phyloP scores from a whole-genome alignment of 2,329 filamentous ascomycete species.

The Rachicladosporium sp. region DNA sequence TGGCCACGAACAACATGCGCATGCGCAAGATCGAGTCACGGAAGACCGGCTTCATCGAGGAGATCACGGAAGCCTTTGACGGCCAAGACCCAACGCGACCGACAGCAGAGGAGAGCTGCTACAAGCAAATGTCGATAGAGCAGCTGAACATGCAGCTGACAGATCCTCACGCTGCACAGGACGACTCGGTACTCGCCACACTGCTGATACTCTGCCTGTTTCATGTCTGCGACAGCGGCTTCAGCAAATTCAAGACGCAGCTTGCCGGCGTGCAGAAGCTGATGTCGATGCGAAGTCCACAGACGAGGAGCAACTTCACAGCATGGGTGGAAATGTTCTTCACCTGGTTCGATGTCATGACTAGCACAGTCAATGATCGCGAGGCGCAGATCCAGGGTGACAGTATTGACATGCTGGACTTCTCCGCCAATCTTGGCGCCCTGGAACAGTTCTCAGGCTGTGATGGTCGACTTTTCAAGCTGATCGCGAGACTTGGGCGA shows the following conservation, averaged over 20 bases:
- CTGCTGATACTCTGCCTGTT: slow-evolving; percentile 82
- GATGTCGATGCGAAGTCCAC: slow-evolving; percentile 58
- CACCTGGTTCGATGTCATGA: slow-evolving; percentile 89
- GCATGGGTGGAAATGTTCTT: slow-evolving; percentile 90
- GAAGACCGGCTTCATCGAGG: slow-evolving; percentile 21
- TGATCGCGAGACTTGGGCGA: slow-evolving; percentile 70
- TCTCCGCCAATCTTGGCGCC: slow-evolving; percentile 56
- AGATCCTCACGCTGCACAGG: slow-evolving; percentile 59
- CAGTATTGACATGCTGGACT: slow-evolving; percentile 50
- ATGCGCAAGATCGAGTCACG: slow-evolving; percentile 57
- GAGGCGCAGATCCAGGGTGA: slow-evolving; percentile 64
- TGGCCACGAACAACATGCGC: slow-evolving; percentile 78
- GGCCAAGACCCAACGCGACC: slow-evolving; percentile 39
- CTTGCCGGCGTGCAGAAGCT: slow-evolving; percentile 90
- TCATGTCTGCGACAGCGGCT: slow-evolving; percentile 83
- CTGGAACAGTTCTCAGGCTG: slow-evolving; percentile 80
- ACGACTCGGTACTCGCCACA: slow-evolving; percentile 79
- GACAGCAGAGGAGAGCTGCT: slow-evolving; percentile 64
- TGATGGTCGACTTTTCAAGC: slow-evolving; percentile 74
- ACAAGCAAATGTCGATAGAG: slow-evolving; percentile 73
- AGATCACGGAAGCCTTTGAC: slow-evolving; percentile 17
- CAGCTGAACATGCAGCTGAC: slow-evolving; percentile 75
- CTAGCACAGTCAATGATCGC: slow-evolving; percentile 80
- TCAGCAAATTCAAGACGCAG: slow-evolving; percentile 86
- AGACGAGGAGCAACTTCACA: slow-evolving; percentile 51